A percentile compares a stretch with the other conserved stretches of the same genome.
phyloP scores from a whole-genome alignment of 306 rosid species.

The Medicago arabica region DNA sequence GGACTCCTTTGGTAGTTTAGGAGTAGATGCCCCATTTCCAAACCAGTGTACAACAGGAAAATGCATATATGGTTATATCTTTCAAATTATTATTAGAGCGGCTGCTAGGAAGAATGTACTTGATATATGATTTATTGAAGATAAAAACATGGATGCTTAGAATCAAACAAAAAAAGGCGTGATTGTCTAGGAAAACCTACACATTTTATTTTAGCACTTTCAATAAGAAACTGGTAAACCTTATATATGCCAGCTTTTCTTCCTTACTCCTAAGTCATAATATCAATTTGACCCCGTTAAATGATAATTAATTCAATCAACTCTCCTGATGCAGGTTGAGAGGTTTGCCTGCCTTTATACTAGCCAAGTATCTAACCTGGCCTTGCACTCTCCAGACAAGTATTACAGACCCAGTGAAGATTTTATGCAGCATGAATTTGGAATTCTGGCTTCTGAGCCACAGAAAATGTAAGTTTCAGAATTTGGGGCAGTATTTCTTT shows the following conservation, averaged over 20 bases:
- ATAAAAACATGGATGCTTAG: no score
- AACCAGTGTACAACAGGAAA: conserved; percentile 5
- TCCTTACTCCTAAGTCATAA: neutral
- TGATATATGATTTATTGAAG: no score
- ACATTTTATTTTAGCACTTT: conserved; percentile 23
- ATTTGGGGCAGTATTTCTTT: conserved; percentile 26
- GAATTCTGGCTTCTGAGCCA: conserved; percentile 64
- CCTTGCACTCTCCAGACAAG: conserved; percentile 85
- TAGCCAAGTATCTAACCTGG: conserved; percentile 91
- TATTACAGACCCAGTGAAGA: conserved; percentile 98
- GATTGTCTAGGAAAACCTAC: neutral
- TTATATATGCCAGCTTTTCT: neutral
- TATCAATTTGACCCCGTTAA: conserved; percentile 11
- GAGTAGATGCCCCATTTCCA: conserved; percentile 13
- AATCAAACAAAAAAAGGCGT: no score
- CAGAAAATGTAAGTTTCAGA: conserved; percentile 16
- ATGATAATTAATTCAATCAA: conserved; percentile 4
- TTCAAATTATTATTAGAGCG: conserved; percentile 6
- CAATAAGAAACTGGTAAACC: conserved; percentile 17
- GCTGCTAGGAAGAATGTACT: neutral
- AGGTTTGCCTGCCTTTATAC: conserved; percentile 97
- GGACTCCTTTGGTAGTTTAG: conserved; percentile 22
- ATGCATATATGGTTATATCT: conserved; percentile 9
- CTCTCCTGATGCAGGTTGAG: conserved; percentile 69
- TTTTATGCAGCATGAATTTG: conserved; percentile 92